Evolutionary conservation across 2,329 filamentous ascomycete genomes (phyloP).

Genomic region (Trichoderma gracile): DNA sequence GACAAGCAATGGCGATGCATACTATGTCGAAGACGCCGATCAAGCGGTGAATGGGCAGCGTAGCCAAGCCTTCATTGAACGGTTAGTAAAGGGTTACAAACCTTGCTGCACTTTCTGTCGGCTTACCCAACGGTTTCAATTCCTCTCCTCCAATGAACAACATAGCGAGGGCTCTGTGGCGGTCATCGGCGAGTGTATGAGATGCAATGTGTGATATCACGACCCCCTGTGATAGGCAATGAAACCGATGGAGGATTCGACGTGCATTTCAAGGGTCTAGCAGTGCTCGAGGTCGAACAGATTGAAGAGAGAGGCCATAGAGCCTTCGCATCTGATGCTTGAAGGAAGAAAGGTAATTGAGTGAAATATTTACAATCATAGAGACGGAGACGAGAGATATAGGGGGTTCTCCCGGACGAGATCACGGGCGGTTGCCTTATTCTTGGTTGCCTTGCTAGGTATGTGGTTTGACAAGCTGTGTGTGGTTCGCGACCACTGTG

Average conservation of each 20-base stretch:
- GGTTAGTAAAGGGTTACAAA: not conserved
- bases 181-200: not conserved
- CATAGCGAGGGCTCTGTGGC: not conserved
- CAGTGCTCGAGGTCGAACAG: not conserved
- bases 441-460: constrained; percentile 15
- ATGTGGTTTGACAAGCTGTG: not conserved
- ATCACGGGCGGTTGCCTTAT: constrained; percentile 13
- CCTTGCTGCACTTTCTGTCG: not conserved
- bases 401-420: not conserved
- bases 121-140: not conserved
- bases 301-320: not conserved
- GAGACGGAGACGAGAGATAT: constrained; percentile 10
- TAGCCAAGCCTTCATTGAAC: not conserved
- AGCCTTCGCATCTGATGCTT: not conserved
- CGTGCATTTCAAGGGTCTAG: not conserved
- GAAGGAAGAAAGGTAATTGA: not conserved
- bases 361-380: not conserved
- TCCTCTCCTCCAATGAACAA: not conserved
- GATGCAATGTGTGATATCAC: not conserved
- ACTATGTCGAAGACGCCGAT: not conserved
- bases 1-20: not conserved
- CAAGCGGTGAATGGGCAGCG: not conserved
- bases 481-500: constrained; percentile 11
- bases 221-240: not conserved
- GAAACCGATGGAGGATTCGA: not conserved